phyloP scores from a whole-genome alignment of 257 asterid species.

The Forsythia viridissima region DNA sequence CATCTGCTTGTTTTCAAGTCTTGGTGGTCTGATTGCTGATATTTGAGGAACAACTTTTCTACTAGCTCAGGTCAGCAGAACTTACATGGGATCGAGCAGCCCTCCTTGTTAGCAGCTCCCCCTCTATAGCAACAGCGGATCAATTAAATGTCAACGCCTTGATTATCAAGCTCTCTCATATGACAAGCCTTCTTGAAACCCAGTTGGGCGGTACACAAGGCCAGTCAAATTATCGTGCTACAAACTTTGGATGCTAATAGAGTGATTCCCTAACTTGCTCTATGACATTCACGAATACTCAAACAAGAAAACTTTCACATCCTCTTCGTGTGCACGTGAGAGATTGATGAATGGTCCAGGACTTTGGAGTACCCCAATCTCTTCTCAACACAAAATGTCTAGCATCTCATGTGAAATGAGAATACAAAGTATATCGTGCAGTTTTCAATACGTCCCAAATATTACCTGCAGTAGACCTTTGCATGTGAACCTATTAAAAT shows the following conservation, averaged over 20 bases:
- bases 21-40: conserved; percentile 85
- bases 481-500: neutral
- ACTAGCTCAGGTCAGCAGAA: conserved; percentile 94
- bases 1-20: conserved; percentile 43
- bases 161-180: conserved; percentile 95
- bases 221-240: conserved; percentile 2
- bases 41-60: conserved; percentile 84
- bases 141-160: conserved; percentile 88
- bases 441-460: neutral
- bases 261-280: neutral
- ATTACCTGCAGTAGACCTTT: neutral
- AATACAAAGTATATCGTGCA: conserved; percentile 12
- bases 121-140: conserved; percentile 66
- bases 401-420: conserved; percentile 12
- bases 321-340: conserved; percentile 97
- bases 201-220: conserved; percentile 38
- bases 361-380: conserved; percentile 61
- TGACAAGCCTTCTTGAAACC: conserved; percentile 90
- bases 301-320: conserved; percentile 88
- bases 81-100: conserved; percentile 98
- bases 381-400: conserved; percentile 39
- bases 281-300: conserved; percentile 67
- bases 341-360: conserved; percentile 90
- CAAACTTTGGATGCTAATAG: neutral
- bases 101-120: conserved; percentile 71